phyloP scores from a whole-genome alignment of 805 yeast genomes.

The Saturnispora diversa region DNA sequence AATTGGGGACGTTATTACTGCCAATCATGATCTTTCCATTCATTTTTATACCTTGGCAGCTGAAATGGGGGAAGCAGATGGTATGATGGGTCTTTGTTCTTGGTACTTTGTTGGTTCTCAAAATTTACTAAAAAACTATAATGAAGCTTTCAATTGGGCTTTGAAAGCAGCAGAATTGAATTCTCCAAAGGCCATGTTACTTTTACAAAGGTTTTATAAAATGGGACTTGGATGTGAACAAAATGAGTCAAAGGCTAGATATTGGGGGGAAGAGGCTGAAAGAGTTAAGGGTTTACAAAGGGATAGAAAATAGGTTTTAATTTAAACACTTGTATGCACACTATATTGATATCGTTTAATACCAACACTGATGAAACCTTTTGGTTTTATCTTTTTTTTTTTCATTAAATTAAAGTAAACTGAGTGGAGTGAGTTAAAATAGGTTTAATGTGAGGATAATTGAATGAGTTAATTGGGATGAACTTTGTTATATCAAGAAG shows the following conservation, averaged over 20 bases:
- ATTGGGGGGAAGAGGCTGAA: conserved; percentile 74
- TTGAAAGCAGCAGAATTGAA: conserved; percentile 71
- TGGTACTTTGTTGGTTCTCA: conserved; percentile 93
- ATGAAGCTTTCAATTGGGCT: conserved; percentile 94
- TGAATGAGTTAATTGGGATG: no score
- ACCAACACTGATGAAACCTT: background rate
- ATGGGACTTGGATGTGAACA: conserved; percentile 78
- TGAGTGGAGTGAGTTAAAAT: no score
- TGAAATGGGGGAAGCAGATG: conserved; percentile 72
- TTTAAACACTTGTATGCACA: background rate
- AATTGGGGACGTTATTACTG: conserved; percentile 64
- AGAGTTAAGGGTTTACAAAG: no score
- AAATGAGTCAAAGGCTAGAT: conserved; percentile 48
- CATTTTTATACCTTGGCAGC: conserved; percentile 94
- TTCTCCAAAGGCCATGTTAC: conserved; percentile 73
- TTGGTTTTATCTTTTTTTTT: no score
- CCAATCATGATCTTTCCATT: conserved; percentile 74
- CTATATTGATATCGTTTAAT: background rate
- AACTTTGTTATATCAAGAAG: no score
- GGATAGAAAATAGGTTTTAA: no score
- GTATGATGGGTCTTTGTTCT: conserved; percentile 92
- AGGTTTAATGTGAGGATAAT: no score
- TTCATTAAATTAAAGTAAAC: no score
- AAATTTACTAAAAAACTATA: conserved; percentile 71
- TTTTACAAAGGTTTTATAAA: conserved; percentile 76